Percentiles rank a stretch among this genome's conserved stretches.
These are phyloP conservation scores for Leersia perrieri DNA, from an alignment of 176 grass and related monocot species.

Conservation along the genomic window DNA sequence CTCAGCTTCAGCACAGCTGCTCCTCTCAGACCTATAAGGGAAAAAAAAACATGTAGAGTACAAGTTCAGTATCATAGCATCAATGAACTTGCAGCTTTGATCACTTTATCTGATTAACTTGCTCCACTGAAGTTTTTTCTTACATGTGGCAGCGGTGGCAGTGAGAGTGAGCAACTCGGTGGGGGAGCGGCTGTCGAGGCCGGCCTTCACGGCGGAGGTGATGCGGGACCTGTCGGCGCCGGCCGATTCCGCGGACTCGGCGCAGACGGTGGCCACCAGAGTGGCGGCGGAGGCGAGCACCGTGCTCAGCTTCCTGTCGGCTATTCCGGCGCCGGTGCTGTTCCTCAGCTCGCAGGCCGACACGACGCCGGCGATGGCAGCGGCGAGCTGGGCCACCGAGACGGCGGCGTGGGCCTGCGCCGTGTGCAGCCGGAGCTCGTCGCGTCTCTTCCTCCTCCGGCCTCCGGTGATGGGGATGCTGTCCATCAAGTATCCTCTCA, in stretches of 20 bases:
- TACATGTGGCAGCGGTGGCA: constrained; percentile 83
- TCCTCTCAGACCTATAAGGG: constrained; percentile 80
- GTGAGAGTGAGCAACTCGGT: constrained; percentile 63
- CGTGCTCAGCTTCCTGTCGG: constrained; percentile 36
- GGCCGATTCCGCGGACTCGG: constrained; percentile 66
- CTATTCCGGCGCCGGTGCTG: background rate
- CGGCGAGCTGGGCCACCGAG: constrained; percentile 72
- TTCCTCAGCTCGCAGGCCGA: constrained; percentile 44
- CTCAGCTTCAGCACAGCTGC: constrained; percentile 68
- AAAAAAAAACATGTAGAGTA: background rate
- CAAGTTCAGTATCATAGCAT: background rate
- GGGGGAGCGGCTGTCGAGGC: constrained; percentile 54
- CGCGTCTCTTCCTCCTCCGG: constrained; percentile 43
- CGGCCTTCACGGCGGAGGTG: constrained; percentile 54
- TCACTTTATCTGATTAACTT: background rate
- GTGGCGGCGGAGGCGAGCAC: constrained; percentile 68
- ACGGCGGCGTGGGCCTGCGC: constrained; percentile 81
- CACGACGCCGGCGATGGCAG: constrained; percentile 62
- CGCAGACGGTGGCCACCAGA: constrained; percentile 86
- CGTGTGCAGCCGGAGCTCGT: constrained; percentile 63
- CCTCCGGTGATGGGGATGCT: constrained; percentile 46
- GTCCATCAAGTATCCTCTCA: constrained; percentile 50
- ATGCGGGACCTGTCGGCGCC: constrained; percentile 49
- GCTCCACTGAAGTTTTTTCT: background rate
- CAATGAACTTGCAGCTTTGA: background rate